A percentile compares a stretch with the other conserved stretches of the same genome.
phyloP scores from a whole-genome alignment of 2,329 filamentous ascomycete genomes.

The Thielaviopsis ethacetica region DNA sequence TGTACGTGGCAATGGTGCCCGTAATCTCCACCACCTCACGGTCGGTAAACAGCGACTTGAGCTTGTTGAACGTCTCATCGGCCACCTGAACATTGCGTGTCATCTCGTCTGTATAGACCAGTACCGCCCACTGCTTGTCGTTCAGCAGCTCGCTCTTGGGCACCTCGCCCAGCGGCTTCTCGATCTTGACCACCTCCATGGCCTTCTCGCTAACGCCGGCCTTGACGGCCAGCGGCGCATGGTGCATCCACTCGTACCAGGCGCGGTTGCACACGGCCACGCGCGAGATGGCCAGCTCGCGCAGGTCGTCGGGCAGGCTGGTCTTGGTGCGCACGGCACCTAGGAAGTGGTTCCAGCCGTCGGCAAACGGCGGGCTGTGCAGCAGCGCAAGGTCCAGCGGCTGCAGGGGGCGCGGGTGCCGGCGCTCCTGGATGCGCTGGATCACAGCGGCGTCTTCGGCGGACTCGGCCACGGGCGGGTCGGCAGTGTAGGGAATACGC shows the following conservation, averaged over 20 bases:
- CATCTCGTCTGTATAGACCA: slow-evolving; percentile 71
- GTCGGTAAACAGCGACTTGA: slow-evolving; percentile 48
- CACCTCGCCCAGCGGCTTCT: slow-evolving; percentile 16
- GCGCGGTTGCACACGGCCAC: slow-evolving; percentile 67
- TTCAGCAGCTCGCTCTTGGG: slow-evolving; percentile 27
- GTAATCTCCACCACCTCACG: slow-evolving; percentile 69
- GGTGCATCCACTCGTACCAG: slow-evolving; percentile 74
- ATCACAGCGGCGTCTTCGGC: slow-evolving; percentile 40
- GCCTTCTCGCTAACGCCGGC: slow-evolving; percentile 39
- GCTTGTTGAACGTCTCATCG: slow-evolving; percentile 47
- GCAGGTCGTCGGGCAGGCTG: slow-evolving; percentile 34
- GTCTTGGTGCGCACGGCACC: slow-evolving; percentile 44
- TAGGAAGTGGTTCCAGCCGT: slow-evolving; percentile 59
- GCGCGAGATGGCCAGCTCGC: slow-evolving; percentile 66
- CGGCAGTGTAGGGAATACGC: slow-evolving; percentile 49
- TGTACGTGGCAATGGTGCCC: slow-evolving; percentile 61
- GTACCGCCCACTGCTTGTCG: slow-evolving; percentile 48
- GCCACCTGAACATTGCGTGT: slow-evolving; percentile 54
- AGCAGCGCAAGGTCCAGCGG: slow-evolving; percentile 61
- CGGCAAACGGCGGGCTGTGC: slow-evolving; percentile 56
- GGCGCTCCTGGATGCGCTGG: slow-evolving; percentile 45
- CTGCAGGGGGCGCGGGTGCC: slow-evolving; percentile 53
- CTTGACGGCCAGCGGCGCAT: slow-evolving; percentile 48
- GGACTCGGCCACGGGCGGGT: slow-evolving; percentile 29
- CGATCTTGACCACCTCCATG: slow-evolving; percentile 27